Evolutionary conservation across 306 rosid genomes (phyloP).

Genomic region (Vigna reflexopilosa): DNA sequence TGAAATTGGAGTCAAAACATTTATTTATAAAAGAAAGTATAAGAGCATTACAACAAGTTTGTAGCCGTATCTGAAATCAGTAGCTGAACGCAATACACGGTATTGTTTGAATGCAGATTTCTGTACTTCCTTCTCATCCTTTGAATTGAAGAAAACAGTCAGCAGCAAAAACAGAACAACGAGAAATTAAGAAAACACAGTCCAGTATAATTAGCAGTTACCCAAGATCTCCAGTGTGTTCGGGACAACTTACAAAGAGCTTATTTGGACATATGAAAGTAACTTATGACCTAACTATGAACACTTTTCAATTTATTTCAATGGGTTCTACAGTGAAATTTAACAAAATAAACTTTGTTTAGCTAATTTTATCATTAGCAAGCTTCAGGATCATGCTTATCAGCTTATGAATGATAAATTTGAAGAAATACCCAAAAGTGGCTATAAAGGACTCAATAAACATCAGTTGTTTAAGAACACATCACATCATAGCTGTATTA

Average conservation of each 20-base stretch:
- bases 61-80: constrained; percentile 97
- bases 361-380: not conserved
- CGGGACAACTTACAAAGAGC: not conserved
- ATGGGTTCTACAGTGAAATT: not conserved
- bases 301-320: not conserved
- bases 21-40: constrained; percentile 34
- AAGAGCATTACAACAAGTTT: constrained; percentile 78
- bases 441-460: not conserved
- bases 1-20: not conserved
- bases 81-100: constrained; percentile 69
- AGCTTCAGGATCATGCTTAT: not conserved
- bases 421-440: not conserved
- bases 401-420: not conserved
- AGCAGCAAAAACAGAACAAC: constrained; percentile 30
- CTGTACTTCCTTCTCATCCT: constrained; percentile 98
- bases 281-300: not conserved
- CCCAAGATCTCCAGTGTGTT: not conserved
- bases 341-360: not conserved
- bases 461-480: not conserved
- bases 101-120: constrained; percentile 87
- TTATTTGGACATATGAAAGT: not conserved
- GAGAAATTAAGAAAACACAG: constrained; percentile 17
- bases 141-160: constrained; percentile 42
- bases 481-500: not conserved
- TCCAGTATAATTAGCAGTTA: not conserved